Evolutionary conservation across 331 rosid species (phyloP).

Genomic region (Malus hybrid): DNA sequence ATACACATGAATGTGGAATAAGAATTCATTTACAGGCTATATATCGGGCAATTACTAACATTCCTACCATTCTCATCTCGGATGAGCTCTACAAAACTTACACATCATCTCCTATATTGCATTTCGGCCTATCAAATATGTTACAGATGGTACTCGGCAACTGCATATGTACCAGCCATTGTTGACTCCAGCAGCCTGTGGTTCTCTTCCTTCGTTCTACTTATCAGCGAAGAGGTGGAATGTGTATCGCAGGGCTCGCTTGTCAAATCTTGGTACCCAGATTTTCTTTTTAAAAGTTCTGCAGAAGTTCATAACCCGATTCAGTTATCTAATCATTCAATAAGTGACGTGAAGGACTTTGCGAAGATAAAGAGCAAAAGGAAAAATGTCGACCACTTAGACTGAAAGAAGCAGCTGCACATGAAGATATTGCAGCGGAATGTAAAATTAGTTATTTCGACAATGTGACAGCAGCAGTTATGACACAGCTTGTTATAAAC

Average conservation of each 20-base stretch:
- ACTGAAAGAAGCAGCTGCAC: neutral
- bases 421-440: neutral
- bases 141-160: neutral
- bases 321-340: neutral
- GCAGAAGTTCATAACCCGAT: conserved; percentile 25
- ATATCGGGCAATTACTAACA: neutral
- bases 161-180: conserved; percentile 2
- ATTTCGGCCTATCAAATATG: neutral
- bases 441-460: neutral
- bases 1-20: no score
- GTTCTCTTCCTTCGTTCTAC: conserved; percentile 6
- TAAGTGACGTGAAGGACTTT: neutral
- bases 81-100: neutral
- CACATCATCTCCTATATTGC: neutral
- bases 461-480: neutral
- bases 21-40: neutral
- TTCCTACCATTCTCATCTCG: neutral
- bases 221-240: conserved; percentile 15
- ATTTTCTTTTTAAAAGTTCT: conserved; percentile 52
- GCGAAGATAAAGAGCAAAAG: neutral
- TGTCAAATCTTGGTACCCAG: conserved; percentile 22
- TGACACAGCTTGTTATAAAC: neutral
- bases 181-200: neutral
- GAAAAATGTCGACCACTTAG: neutral
- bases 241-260: conserved; percentile 21